Evolutionary conservation across 176 grass and related monocot species (phyloP), one percentile per base, ranked within the genome.

Genomic region (Carex scoparia): DNA sequence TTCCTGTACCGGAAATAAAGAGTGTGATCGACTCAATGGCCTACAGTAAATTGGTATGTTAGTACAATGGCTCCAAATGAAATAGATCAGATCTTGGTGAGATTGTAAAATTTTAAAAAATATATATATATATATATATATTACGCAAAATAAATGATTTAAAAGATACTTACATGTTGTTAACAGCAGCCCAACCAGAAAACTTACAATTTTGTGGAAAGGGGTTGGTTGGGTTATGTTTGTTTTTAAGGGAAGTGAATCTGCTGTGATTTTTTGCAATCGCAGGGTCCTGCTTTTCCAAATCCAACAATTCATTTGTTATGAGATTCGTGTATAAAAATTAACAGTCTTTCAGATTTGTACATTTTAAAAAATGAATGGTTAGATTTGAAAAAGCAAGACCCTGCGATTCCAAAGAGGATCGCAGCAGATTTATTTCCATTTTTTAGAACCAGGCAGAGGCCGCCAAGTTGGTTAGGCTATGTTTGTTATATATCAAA

Each of bases 1-100:
- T 98, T 59, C 95, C 95, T 79, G 46, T 95, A 32, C 76, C 71
- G 27, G 65, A 70, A 88, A 95, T 98, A 85, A 95, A 98, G 90
- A 38, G 85, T 78, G 88, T 98, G 18, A 98, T 98, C 62, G 91
- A 98, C 94, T 88, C 91, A 85, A 98, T 98, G 95, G 35, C 95
- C 38, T 98, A 93, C 81, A 98, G 91, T 86, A 98, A 98, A 89
- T 79, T 98, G 88, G 95, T 95, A 77, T 15, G 73, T 30, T 15
- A 27, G 10, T 76, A 32, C 31, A 76, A 14, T 53, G 8, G 9
- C 19, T n/a, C 71, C 3, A 76, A 55, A 51, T 77, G 23, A 4
- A 73, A 73, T 48, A 73, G 16, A 75, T 75, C 11, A 37, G 13
- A 7, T 69, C 19, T 13, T 51, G 4, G 5, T 53, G 71, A 53